Base-by-base conservation (phyloP, 1,139 yeast species). In the Eremothecium coryli region DNA sequence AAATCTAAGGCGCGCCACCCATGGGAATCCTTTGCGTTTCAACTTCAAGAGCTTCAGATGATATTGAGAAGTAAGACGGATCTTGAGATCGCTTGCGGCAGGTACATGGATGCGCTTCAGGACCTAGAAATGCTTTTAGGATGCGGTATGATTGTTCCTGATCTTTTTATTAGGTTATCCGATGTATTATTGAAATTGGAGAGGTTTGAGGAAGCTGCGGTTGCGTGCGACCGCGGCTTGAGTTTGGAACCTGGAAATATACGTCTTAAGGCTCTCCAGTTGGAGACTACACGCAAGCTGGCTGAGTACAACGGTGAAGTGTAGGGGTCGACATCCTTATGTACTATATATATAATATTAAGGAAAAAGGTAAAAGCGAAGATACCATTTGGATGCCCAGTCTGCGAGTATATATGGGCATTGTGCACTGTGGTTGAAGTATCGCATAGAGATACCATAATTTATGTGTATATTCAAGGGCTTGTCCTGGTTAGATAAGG, bases 31-130 rank as follows among this genome's bases (percentile, higher is more conserved):
- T 82, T 86, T 50, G 86, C 75, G 45, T 71, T 78, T 27, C 80
- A 88, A 24, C 61, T 86, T 37, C 88, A 81, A 50, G 97, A 90
- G 55, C 62, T 82, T 37, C 70, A 78, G 32, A 67, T 73, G 49
- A 71, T 85, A 52, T 61, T 88, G 38, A 79, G 77, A 65, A 80
- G 85, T 37, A 70, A 96, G 44, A 76, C 94, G 15, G 97, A 88
- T 51, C 82, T 94, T 0, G 72, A 79, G 49, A 66, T 86, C 54
- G 70, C 79, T 49, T 65, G 70, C 38, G 69, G 73, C 35, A 65
- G 74, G 39, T 82, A 73, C 63, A 60, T 80, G 30, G 78, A 76
- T 35, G 97, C 95, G 0, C 73, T 66, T 52, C 79, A 80, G 41
- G 97, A 88, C 54, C 77, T 93, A 2, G 90, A 85, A 42, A 62